Evolutionary conservation across 225 moss, liverwort and hornwort species (phyloP).

Genomic region (Thuidium tamariscinum): DNA sequence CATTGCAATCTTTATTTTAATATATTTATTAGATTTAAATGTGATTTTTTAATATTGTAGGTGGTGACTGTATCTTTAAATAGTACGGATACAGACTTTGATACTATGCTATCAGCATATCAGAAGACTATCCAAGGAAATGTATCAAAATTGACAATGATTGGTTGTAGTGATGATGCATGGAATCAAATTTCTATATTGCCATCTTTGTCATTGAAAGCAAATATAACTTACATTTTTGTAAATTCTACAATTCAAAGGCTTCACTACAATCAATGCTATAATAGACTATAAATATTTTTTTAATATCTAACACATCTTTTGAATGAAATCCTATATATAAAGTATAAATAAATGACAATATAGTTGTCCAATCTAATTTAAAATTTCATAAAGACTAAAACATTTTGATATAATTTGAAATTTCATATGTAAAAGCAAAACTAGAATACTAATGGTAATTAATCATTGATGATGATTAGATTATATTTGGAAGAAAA

Average conservation of each 20-base stretch:
- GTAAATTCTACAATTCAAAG: slow-evolving; percentile 13
- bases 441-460: not conserved
- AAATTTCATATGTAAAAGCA: too few relatives aligned
- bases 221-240: slow-evolving; percentile 49
- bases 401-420: not conserved
- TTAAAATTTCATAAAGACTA: too few relatives aligned
- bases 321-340: fast-evolving
- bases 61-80: slow-evolving; percentile 51
- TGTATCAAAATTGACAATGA: slow-evolving; percentile 3
- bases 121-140: slow-evolving; percentile 18
- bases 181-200: slow-evolving; percentile 41
- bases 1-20: not conserved
- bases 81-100: slow-evolving; percentile 53
- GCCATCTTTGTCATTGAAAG: slow-evolving; percentile 13
- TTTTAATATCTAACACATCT: not conserved
- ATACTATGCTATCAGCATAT: slow-evolving; percentile 56
- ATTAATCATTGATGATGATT: too few relatives aligned
- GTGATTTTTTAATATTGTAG: not conserved
- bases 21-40: fast-evolving
- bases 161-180: slow-evolving; percentile 65
- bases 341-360: not conserved
- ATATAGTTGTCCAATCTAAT: fast-evolving
- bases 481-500: not conserved
- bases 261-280: not conserved
- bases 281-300: not conserved